These are phyloP conservation scores for Populus tremula DNA, from an alignment of 345 rosid species.

Conservation along the genomic window DNA sequence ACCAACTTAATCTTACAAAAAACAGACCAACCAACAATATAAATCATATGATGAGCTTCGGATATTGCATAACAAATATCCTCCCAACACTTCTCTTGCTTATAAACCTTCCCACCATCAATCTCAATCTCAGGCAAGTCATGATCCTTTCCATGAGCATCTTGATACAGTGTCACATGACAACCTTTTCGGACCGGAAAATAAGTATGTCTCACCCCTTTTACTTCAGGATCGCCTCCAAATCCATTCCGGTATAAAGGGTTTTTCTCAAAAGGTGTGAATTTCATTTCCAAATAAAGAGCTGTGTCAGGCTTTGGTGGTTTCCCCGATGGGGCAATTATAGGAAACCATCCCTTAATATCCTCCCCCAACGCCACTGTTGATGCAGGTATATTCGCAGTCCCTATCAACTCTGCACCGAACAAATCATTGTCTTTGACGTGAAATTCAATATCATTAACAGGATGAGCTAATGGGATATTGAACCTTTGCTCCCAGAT, in stretches of 20 bases:
- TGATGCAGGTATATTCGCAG: slow-evolving; percentile 48
- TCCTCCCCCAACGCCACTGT: slow-evolving; percentile 37
- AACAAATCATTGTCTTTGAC: slow-evolving; percentile 83
- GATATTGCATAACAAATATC: slow-evolving; percentile 82
- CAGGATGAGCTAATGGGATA: slow-evolving; percentile 71
- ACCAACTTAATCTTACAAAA: slow-evolving; percentile 71
- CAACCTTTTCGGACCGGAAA: slow-evolving; percentile 80
- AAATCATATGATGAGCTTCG: slow-evolving; percentile 94
- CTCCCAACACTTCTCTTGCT: slow-evolving; percentile 77
- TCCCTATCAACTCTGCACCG: slow-evolving; percentile 72
- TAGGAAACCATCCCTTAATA: slow-evolving; percentile 51
- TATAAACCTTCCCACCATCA: slow-evolving; percentile 45
- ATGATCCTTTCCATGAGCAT: slow-evolving; percentile 66
- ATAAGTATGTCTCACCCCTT: slow-evolving; percentile 63
- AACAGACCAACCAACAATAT: slow-evolving; percentile 89
- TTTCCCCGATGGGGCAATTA: slow-evolving; percentile 44
- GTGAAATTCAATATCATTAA: slow-evolving; percentile 57
- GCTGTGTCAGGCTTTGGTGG: slow-evolving; percentile 54
- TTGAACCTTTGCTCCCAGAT: slow-evolving; percentile 64
- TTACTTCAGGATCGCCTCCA: slow-evolving; percentile 57
- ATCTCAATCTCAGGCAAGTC: slow-evolving; percentile 44
- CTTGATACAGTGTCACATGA: slow-evolving; percentile 69
- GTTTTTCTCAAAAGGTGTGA: slow-evolving; percentile 65
- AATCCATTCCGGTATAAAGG: slow-evolving; percentile 47
- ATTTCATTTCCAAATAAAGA: slow-evolving; percentile 50